A percentile compares a stretch with the other conserved stretches of the same genome.
Evolutionary conservation across 2,329 filamentous ascomycete species (phyloP).

Genomic region (Tolypocladium cylindrosporum): DNA sequence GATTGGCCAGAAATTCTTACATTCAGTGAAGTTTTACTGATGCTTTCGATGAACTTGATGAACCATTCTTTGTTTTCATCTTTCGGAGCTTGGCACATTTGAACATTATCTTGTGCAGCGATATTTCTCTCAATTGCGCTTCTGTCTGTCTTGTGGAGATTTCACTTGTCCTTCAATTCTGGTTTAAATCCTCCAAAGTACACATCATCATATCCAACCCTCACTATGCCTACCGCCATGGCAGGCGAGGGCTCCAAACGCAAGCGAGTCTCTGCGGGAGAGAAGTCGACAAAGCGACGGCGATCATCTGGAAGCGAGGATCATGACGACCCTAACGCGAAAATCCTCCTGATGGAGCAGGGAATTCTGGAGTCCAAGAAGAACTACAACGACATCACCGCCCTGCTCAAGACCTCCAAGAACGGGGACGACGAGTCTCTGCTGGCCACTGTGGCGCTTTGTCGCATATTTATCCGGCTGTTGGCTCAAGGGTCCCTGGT

Average conservation of each 20-base stretch:
- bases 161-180: not conserved
- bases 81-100: not conserved
- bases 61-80: not conserved
- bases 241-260: constrained; percentile 31
- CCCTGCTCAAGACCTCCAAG: constrained; percentile 48
- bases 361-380: constrained; percentile 78
- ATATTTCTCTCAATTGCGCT: too few relatives aligned
- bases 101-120: not conserved
- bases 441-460: constrained; percentile 69
- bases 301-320: constrained; percentile 34
- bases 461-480: constrained; percentile 75
- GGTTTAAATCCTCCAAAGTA: not conserved
- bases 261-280: constrained; percentile 35
- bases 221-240: constrained; percentile 15
- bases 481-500: constrained; percentile 63
- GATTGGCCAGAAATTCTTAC: constrained; percentile 2
- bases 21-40: constrained; percentile 4
- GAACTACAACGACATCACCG: constrained; percentile 84
- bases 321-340: constrained; percentile 45
- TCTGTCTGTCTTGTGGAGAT: not conserved
- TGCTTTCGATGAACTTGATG: not conserved
- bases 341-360: constrained; percentile 66
- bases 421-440: constrained; percentile 44
- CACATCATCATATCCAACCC: not conserved
- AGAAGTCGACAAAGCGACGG: constrained; percentile 39